A percentile compares a stretch with the other conserved stretches of the same genome.
These are phyloP conservation scores for Pelargonium citronellum DNA, from an alignment of 441 rosid genomes.

Conservation along the genomic window DNA sequence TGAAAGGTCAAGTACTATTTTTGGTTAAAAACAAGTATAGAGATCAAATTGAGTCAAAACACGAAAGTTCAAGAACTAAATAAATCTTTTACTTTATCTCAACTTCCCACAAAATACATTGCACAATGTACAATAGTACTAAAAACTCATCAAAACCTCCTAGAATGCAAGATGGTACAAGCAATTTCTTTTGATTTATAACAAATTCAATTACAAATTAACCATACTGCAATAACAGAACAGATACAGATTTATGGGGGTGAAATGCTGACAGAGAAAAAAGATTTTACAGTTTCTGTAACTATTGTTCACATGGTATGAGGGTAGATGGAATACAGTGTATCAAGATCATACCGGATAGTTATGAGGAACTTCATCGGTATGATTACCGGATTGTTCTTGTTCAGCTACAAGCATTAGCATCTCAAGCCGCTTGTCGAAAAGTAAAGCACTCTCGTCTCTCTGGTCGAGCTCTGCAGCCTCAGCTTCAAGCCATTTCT, in stretches of 20 bases:
- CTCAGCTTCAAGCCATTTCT: slow-evolving; percentile 97
- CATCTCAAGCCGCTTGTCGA: slow-evolving; percentile 86
- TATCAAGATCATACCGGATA: slow-evolving; percentile 20
- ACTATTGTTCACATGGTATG: neutral
- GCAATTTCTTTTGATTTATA: neutral
- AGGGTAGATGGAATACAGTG: neutral
- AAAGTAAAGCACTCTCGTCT: slow-evolving; percentile 82
- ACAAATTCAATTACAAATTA: neutral
- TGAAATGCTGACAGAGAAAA: neutral
- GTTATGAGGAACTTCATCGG: slow-evolving; percentile 24
- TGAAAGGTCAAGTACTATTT: no score
- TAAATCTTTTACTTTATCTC: no score
- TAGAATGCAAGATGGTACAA: no score
- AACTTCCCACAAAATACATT: no score
- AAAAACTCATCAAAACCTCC: no score
- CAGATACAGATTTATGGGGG: neutral
- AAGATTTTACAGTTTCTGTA: neutral
- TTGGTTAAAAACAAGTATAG: no score
- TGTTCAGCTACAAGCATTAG: slow-evolving; percentile 71
- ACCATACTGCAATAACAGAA: neutral
- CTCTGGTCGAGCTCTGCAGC: slow-evolving; percentile 93
- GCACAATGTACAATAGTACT: no score
- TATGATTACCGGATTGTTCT: slow-evolving; percentile 41
- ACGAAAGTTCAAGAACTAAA: no score
- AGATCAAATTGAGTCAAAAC: no score